Percentiles rank a stretch among this genome's conserved stretches.
Evolutionary conservation across 805 yeast species (phyloP).

Genomic region (Zygosaccharomyces rouxii): DNA sequence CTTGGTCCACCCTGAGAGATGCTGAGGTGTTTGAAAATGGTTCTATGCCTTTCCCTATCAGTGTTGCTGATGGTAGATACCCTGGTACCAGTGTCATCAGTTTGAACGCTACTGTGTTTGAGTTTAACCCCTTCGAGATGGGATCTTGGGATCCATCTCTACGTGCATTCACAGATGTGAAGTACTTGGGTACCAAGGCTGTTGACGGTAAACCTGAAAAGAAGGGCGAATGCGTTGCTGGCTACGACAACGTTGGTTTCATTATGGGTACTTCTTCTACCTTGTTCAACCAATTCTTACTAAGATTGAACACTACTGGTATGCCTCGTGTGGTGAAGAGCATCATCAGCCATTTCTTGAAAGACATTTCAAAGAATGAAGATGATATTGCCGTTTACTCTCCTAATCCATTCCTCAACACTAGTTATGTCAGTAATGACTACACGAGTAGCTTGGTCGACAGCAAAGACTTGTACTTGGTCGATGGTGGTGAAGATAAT

Average conservation of each 20-base stretch:
- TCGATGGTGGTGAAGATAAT: conserved; percentile 71
- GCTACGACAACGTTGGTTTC: conserved; percentile 79
- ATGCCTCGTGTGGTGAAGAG: conserved; percentile 43
- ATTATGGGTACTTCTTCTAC: conserved; percentile 80
- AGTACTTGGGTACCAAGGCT: conserved; percentile 67
- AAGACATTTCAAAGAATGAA: conserved; percentile 45
- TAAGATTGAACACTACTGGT: conserved; percentile 53
- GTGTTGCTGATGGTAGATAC: conserved; percentile 61
- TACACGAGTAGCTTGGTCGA: conserved; percentile 38
- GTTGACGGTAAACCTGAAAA: conserved; percentile 53
- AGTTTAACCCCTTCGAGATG: conserved; percentile 63
- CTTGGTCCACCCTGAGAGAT: conserved; percentile 56
- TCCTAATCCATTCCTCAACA: conserved; percentile 67
- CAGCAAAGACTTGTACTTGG: conserved; percentile 47
- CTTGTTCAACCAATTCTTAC: conserved; percentile 65
- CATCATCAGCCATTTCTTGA: conserved; percentile 45
- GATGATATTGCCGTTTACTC: conserved; percentile 63
- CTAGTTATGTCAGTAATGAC: conserved; percentile 35
- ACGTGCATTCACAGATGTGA: conserved; percentile 58
- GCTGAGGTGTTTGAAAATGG: conserved; percentile 57
- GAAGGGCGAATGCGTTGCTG: conserved; percentile 54
- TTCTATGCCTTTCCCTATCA: conserved; percentile 70
- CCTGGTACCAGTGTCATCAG: conserved; percentile 56
- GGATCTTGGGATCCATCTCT: conserved; percentile 88
- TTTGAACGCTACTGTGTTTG: conserved; percentile 66